A percentile compares a stretch with the other conserved stretches of the same genome.
phyloP scores from a whole-genome alignment of 176 grass and related monocot genomes.

The Hyparrhenia diplandra region DNA sequence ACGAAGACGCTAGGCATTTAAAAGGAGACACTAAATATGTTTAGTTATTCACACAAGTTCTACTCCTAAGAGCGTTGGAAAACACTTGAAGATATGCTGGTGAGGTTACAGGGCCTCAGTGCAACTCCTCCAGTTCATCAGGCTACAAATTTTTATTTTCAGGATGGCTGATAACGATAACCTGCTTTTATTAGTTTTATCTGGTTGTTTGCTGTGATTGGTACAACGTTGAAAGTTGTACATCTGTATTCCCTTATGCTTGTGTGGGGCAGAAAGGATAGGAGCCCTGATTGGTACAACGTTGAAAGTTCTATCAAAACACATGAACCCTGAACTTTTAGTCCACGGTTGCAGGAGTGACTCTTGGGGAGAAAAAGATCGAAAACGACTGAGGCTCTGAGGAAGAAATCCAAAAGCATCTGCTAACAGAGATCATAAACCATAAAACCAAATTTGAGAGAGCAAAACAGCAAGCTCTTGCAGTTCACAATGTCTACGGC shows the following conservation, averaged over 20 bases:
- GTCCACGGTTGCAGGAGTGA: not conserved
- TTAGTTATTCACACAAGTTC: not conserved
- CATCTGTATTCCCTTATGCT: not conserved
- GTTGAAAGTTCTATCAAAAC: no score
- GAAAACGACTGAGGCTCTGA: not conserved
- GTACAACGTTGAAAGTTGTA: not conserved
- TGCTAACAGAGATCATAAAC: conserved; percentile 1
- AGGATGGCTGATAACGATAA: not conserved
- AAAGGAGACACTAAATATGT: not conserved
- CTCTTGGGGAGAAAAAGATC: not conserved
- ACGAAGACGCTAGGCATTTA: not conserved
- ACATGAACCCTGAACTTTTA: not conserved
- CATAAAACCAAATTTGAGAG: not conserved
- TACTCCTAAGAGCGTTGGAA: not conserved
- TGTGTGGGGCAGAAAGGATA: not conserved
- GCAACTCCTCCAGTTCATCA: conserved; percentile 4
- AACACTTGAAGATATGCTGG: not conserved
- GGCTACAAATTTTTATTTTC: not conserved
- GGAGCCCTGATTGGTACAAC: no score
- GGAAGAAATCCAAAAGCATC: not conserved
- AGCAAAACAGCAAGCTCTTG: not conserved
- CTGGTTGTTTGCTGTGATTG: not conserved
- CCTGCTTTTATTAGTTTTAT: not conserved
- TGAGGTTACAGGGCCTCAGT: not conserved
- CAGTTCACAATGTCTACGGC: not conserved